A percentile compares a stretch with the other conserved stretches of the same genome.
phyloP scores from a whole-genome alignment of 805 yeast species.

The Cyberlindnera saturnus region DNA sequence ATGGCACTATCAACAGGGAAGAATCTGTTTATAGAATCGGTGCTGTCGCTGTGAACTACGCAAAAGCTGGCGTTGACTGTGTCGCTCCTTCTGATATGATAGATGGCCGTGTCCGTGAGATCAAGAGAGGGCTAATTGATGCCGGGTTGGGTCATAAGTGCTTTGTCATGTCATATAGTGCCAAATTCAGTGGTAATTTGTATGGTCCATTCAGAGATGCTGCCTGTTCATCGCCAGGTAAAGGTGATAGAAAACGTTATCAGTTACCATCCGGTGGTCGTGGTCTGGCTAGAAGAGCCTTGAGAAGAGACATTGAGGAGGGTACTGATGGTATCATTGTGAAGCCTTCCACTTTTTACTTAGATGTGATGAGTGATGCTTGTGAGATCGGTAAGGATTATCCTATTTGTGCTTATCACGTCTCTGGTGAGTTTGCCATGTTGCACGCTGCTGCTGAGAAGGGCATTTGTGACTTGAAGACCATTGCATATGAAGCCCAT shows the following conservation, averaged over 20 bases:
- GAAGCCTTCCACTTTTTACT: constrained; percentile 92
- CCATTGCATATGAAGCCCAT: constrained; percentile 77
- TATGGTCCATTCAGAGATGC: constrained; percentile 99
- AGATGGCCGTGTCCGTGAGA: constrained; percentile 88
- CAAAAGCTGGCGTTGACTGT: constrained; percentile 90
- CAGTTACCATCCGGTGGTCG: constrained; percentile 91
- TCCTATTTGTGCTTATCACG: constrained; percentile 94
- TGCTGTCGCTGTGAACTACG: constrained; percentile 92
- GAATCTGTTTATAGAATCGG: constrained; percentile 77
- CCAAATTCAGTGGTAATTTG: constrained; percentile 84
- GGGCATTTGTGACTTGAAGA: constrained; percentile 81
- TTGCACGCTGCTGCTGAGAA: constrained; percentile 96
- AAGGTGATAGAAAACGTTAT: constrained; percentile 88
- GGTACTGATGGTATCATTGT: constrained; percentile 96
- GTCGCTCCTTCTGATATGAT: constrained; percentile 98
- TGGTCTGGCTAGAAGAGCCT: constrained; percentile 91
- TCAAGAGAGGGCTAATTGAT: constrained; percentile 75
- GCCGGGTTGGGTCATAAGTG: constrained; percentile 82
- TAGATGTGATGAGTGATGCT: constrained; percentile 89
- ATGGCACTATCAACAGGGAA: constrained; percentile 77
- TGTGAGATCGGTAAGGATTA: constrained; percentile 72
- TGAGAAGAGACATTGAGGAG: constrained; percentile 77
- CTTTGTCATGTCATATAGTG: constrained; percentile 88
- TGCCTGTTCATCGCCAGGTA: constrained; percentile 84
- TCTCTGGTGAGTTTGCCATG: constrained; percentile 97